Evolutionary conservation across 495 filamentous ascomycete genomes (phyloP).

Genomic region (Talaromyces stipitatus): DNA sequence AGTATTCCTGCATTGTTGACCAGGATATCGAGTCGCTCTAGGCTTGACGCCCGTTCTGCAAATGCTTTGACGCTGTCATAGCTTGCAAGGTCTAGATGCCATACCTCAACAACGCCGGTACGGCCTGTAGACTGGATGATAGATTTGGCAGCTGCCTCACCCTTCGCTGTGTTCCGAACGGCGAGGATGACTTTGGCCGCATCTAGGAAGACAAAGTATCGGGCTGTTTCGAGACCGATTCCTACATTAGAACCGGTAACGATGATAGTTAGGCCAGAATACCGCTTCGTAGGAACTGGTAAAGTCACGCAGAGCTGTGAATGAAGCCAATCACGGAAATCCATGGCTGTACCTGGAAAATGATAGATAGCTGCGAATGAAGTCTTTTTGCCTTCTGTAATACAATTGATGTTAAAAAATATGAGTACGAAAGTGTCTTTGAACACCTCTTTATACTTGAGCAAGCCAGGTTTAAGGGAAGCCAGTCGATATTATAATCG

Average conservation of each 20-base stretch:
- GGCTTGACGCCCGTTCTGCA: conserved; percentile 22
- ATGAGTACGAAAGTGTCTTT: not conserved
- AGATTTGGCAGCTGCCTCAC: conserved; percentile 22
- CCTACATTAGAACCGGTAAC: conserved; percentile 34
- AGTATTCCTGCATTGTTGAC: conserved; percentile 68
- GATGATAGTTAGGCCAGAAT: conserved; percentile 31
- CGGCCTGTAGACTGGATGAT: conserved; percentile 44
- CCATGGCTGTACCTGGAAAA: too few relatives aligned
- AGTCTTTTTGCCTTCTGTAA: not conserved
- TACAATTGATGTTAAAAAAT: not conserved
- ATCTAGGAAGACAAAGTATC: conserved; percentile 15
- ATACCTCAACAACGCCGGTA: conserved; percentile 18
- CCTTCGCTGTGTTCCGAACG: conserved; percentile 18
- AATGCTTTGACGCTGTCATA: conserved; percentile 24
- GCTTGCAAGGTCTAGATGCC: conserved; percentile 39
- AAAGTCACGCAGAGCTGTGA: conserved; percentile 36
- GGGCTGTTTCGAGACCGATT: conserved; percentile 22
- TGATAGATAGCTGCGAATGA: not conserved
- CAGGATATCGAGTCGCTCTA: conserved; percentile 52
- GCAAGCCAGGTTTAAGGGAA: not conserved
- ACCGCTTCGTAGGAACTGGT: conserved; percentile 67
- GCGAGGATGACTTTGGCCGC: conserved; percentile 12
- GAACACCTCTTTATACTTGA: not conserved
- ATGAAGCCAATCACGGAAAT: not conserved
- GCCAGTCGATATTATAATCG: not conserved